These are phyloP conservation scores for Coccomyxa sp. DNA, from an alignment of 139 green algal genomes.

Conservation along the genomic window DNA sequence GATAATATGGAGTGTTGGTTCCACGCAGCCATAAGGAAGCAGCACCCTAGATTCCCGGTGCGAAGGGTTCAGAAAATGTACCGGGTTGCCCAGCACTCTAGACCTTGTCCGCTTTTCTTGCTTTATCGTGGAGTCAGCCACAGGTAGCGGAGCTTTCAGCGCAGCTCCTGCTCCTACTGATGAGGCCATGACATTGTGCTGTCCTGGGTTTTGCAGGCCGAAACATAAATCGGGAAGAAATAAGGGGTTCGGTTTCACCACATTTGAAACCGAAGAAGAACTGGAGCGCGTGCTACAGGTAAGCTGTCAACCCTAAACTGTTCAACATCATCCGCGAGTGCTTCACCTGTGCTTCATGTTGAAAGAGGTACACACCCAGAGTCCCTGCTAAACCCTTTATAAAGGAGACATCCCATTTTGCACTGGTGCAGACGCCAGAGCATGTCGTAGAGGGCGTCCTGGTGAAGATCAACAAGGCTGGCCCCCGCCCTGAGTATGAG, in stretches of 20 bases:
- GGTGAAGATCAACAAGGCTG: constrained; percentile 21
- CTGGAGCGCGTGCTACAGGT: constrained; percentile 7
- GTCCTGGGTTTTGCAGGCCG: neutral
- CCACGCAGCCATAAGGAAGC: too few species aligned
- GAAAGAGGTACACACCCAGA: neutral
- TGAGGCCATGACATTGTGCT: too few species aligned
- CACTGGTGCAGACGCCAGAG: neutral
- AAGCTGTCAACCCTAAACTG: neutral
- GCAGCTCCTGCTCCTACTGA: too few species aligned
- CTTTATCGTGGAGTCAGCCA: too few species aligned
- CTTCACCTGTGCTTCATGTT: too few species aligned
- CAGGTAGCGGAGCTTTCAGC: too few species aligned
- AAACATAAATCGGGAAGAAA: constrained; percentile 19
- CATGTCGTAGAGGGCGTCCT: constrained; percentile 11
- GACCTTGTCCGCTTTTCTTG: too few species aligned
- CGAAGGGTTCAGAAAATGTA: too few species aligned
- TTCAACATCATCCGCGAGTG: too few species aligned
- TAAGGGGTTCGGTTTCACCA: constrained; percentile 30
- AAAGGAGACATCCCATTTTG: neutral
- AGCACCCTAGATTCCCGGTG: too few species aligned
- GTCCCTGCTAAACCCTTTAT: neutral
- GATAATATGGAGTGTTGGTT: too few species aligned
- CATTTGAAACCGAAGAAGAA: constrained; percentile 8
- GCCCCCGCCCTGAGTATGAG: constrained; percentile 19
- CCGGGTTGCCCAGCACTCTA: too few species aligned